Conservation (phyloP, 192 early-diverging fungal genomes). For the Cetraspora pellucida region DNA sequence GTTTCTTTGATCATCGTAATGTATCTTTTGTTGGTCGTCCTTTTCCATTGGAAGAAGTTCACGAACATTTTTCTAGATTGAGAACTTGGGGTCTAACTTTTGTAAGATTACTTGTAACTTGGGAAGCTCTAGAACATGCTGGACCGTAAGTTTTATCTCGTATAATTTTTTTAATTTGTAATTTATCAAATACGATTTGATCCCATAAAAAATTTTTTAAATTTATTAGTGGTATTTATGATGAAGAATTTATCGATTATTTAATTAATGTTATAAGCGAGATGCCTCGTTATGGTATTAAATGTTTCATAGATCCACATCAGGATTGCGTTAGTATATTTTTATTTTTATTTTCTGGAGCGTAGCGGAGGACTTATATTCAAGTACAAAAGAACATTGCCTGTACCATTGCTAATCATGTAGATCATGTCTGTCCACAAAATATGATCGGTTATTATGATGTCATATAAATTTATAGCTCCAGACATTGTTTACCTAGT, state of each 20-base stretch:
- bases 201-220: background rate
- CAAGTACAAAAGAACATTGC: no score
- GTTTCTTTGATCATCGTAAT: constrained; percentile 71
- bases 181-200: background rate
- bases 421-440: no score
- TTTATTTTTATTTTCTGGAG: no score
- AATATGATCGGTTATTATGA: no score
- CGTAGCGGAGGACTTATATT: no score
- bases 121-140: constrained; percentile 80
- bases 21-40: constrained; percentile 81
- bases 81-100: constrained; percentile 81
- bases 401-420: no score
- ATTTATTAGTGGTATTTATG: constrained; percentile 67
- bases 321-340: constrained; percentile 69
- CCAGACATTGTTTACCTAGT: no score
- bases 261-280: constrained; percentile 63
- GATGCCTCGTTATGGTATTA: constrained; percentile 75
- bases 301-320: constrained; percentile 88
- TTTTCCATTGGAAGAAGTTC: constrained; percentile 73
- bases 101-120: constrained; percentile 74
- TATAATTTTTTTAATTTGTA: background rate
- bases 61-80: constrained; percentile 74
- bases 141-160: constrained; percentile 57
- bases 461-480: no score
- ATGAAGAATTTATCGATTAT: constrained; percentile 82